Evolutionary conservation across 2,329 filamentous ascomycete genomes (phyloP).

Genomic region (Albophoma yamanashiensis): DNA sequence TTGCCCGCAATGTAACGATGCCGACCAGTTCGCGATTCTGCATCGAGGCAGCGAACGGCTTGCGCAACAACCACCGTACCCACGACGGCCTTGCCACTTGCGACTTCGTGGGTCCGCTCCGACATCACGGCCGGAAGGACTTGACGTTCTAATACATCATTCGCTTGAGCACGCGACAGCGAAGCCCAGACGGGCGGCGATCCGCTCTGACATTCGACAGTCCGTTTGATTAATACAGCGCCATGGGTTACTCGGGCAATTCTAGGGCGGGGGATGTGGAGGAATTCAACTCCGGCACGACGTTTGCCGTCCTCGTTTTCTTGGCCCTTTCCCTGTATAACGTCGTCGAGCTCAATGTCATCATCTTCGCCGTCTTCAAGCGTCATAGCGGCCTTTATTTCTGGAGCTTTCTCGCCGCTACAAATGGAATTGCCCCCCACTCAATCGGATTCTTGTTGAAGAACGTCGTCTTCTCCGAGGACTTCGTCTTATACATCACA

Average conservation of each 20-base stretch:
- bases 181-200: not conserved
- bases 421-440: conserved; percentile 21
- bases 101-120: not conserved
- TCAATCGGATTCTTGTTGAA: conserved; percentile 35
- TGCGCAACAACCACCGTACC: not conserved
- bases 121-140: not conserved
- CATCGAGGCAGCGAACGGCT: not conserved
- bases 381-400: conserved; percentile 22
- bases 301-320: not conserved
- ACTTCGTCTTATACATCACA: conserved; percentile 8
- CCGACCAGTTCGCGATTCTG: not conserved
- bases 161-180: not conserved
- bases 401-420: conserved; percentile 23
- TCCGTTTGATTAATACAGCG: not conserved
- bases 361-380: conserved; percentile 21
- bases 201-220: not conserved
- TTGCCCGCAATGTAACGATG: not conserved
- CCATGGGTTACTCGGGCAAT: not conserved
- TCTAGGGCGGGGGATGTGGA: not conserved
- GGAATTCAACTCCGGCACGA: not conserved
- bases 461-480: conserved; percentile 11
- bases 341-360: conserved; percentile 17
- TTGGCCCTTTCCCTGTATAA: conserved; percentile 15
- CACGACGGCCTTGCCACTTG: not conserved
- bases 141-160: not conserved